Evolutionary conservation across 495 filamentous ascomycete genomes (phyloP).

Genomic region (Cryomyces antarcticus): DNA sequence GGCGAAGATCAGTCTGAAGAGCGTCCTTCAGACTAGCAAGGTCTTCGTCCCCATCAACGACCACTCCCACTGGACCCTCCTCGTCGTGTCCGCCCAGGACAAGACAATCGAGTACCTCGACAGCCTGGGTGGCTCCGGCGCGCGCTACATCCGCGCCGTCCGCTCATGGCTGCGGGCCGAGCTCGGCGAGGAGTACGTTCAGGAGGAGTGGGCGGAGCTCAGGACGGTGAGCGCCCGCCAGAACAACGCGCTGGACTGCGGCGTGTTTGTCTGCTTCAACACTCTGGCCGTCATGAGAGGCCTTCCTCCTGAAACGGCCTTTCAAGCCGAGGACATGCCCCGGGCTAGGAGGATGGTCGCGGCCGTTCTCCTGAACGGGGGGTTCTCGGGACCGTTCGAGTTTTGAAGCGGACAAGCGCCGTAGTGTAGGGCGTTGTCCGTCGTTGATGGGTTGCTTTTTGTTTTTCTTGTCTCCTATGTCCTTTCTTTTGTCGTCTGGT

Average conservation of each 20-base stretch:
- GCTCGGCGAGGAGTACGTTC: constrained; percentile 33
- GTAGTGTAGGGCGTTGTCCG: no score
- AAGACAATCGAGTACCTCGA: constrained; percentile 57
- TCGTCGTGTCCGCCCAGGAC: constrained; percentile 43
- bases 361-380: constrained; percentile 9
- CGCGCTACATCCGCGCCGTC: constrained; percentile 19
- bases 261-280: constrained; percentile 36
- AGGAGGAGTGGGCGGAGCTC: constrained; percentile 36
- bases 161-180: constrained; percentile 37
- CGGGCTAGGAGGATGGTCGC: constrained; percentile 10
- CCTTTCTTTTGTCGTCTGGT: no score
- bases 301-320: constrained; percentile 1
- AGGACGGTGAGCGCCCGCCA: constrained; percentile 30
- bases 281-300: constrained; percentile 10
- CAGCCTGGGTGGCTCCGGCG: constrained; percentile 28
- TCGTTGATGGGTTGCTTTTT: no score
- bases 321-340: constrained; percentile 5
- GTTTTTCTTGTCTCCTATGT: no score
- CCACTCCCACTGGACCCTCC: constrained; percentile 38
- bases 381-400: constrained; percentile 1
- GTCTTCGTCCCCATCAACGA: constrained; percentile 42
- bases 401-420: no score
- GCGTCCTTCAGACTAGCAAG: constrained; percentile 34
- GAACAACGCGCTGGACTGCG: constrained; percentile 57
- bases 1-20: constrained; percentile 32